These are phyloP conservation scores for Myochromella boudieri DNA, from an alignment of 768 basidiomycete species.

Conservation along the genomic window DNA sequence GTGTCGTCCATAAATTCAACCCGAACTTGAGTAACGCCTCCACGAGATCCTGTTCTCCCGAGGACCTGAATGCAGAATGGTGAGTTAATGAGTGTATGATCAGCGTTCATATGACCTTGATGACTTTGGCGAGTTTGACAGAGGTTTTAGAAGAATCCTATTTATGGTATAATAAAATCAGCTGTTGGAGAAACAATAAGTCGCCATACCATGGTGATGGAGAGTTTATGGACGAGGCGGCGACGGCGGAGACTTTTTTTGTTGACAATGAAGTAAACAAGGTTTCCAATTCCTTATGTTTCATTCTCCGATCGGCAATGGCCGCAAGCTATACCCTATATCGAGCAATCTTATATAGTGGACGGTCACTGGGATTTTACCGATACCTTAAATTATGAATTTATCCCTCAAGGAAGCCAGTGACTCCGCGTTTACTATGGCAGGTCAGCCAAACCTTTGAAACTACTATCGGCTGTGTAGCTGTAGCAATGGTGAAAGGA, in stretches of 20 bases:
- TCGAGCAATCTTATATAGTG: no score
- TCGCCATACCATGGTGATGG: conserved; percentile 31
- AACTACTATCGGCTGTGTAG: no score
- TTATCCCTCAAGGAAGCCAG: no score
- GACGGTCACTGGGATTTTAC: no score
- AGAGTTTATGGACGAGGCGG: conserved; percentile 4
- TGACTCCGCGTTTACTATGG: no score
- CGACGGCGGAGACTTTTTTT: conserved; percentile 13
- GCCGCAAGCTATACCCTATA: conserved; percentile 2
- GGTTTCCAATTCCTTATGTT: conserved; percentile 15
- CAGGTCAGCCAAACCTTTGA: no score
- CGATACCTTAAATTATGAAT: no score
- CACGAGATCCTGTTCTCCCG: conserved; percentile 97
- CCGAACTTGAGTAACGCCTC: conserved; percentile 98
- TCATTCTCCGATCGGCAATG: conserved; percentile 16
- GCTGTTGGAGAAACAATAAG: neutral
- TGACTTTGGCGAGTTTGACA: conserved; percentile 97
- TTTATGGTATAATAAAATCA: neutral
- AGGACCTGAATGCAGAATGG: conserved; percentile 64
- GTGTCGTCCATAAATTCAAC: conserved; percentile 99
- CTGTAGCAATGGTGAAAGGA: no score
- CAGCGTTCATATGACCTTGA: conserved; percentile 64
- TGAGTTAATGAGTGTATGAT: neutral
- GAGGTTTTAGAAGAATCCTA: conserved; percentile 88
- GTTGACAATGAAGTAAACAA: conserved; percentile 21